Base-by-base conservation (phyloP, 2,329 filamentous ascomycete genomes). In the Neofusicoccum cordaticola region DNA sequence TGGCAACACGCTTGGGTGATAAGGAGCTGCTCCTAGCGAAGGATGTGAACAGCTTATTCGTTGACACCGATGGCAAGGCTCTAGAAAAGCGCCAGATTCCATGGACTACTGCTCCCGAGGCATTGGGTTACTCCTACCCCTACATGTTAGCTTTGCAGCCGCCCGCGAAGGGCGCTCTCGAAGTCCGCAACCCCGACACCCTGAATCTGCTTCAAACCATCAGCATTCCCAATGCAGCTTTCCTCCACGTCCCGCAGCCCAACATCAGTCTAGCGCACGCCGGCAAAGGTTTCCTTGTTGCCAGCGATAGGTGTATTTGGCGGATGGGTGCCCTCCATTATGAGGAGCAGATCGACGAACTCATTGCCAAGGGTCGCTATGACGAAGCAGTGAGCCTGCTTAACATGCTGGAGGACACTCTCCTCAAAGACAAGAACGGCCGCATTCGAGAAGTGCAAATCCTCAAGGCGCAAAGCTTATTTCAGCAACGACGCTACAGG, bases 311-410 rank as follows among this genome's bases (percentile, higher is more conserved):
- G 50, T 90, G 86, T 39, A 91, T 99, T 42, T 99, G 95, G 95
- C 90, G 95, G 70, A 98, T 99, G 95, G 91, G 89, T 68, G 91
- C 94, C 3, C 88, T 93, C 42, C 90, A 93, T 69, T 99, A 99
- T 73, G 92, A 97, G 74, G 88, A 88, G 2, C 95, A 99, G 74
- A 87, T 98, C 22, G 86, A 93, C 66, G 88, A 95, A 68, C 83
- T 99, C 31, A 87, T 96, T 1, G 85, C 88, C 19, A 86, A 85
- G 66, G 87, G 85, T 9, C 85, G 87, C 66, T 91, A 93, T 63
- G 94, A 99, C 71, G 96, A 99, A 78, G 94, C 94, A 0, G 90
- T 98, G 67, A 97, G 93, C 72, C 81, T 99, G 8, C 81, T 98
- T 6, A 84, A 86, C 56, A 93, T 97, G 88, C 85, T 99, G 0